Base-by-base conservation (phyloP, 225 moss, liverwort and hornwort genomes). In the Neckera pumila region DNA sequence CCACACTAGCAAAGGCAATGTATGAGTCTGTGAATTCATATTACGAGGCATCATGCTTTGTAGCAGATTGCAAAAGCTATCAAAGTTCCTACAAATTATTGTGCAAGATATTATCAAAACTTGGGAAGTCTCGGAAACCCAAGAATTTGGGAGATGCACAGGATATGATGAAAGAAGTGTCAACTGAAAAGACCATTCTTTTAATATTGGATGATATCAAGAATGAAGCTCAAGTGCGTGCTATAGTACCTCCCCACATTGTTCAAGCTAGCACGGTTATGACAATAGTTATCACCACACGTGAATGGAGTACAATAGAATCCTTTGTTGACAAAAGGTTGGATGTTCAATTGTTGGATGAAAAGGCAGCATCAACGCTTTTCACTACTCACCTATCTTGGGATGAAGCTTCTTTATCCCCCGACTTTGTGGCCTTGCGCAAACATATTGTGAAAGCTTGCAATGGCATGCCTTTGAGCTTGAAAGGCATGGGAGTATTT, bases 21-120 rank as follows among this genome's bases (percentile, higher is more conserved):
- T 0, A 28, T 73, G 1, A 1, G 28, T 6, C 0, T 28, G 0
- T 17, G 28, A 73, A 17, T 6, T 73, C 45, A 0, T 73, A 17
- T 6, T 73, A 73, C 45, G 17, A 45, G 3, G 28, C 6, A 28
- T 28, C 45, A 26, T 45, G 8, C 13, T 73, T 73, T 73, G 45
- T 70, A 40, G 6, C 9, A 28, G 10, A 73, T 10, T 73, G 8
- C 10, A 73, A 8, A 8, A 45, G 8, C 45, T 45, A 45, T 45
- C 45, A 45, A 45, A 45, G 45, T 45, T 45, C 8, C 7, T 73
- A 10, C 4, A 13, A 45, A 1, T 28, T 73, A 17, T 17, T 73
- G 28, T 28, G 10, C 0, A 2, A 72, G 17, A 22, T 73, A 14
- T 73, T 45, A 73, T 3, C 28, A 1, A 28, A 73, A 45, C 17